Base-by-base conservation (phyloP, 305 asterid genomes). In the Fraxinus angustifolia region DNA sequence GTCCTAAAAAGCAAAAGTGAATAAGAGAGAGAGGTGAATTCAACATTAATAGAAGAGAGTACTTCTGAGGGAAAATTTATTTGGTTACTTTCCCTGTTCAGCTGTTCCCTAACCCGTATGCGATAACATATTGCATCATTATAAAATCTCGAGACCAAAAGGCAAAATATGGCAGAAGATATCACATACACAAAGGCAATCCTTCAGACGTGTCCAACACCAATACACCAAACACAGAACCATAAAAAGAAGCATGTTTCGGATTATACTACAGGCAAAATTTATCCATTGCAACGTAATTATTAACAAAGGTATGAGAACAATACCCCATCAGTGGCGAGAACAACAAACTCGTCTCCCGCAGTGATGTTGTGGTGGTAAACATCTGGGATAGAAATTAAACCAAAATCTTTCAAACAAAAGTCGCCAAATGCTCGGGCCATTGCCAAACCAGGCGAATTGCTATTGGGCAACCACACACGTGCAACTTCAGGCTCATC, bases 381-480 rank as follows among this genome's bases (percentile, higher is more conserved):
- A 58, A 84, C 53, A 60, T 84, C 85, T 34, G 87, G 87, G 62
- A 81, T 74, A 33, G 87, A 84, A 79, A 81, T 84, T 68, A 84
- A 77, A 81, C 87, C 87, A 67, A 81, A 84, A 81, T 81, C 83
- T 78, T 84, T 84, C 74, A 84, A 82, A 72, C 87, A 85, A 35
- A 85, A 85, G 78, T 85, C 85, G 26, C 87, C 87, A 68, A 85
- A 85, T 21, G 87, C 87, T 58, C 88, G 83, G 31, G 88, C 86
- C 86, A 85, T 85, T 3, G 88, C 88, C 56, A 85, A 76, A 62
- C 88, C 86, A 76, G 88, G 88, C 31, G 86, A 82, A 42, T 85
- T 62, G 65, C 45, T 75, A 11, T 82, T 71, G 4, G 88, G 88
- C 74, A 85, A 80, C 88, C 88, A 85, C 34, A 85, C 86, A 58